phyloP scores from a whole-genome alignment of 805 yeast genomes.

The Brettanomyces anomalus region DNA sequence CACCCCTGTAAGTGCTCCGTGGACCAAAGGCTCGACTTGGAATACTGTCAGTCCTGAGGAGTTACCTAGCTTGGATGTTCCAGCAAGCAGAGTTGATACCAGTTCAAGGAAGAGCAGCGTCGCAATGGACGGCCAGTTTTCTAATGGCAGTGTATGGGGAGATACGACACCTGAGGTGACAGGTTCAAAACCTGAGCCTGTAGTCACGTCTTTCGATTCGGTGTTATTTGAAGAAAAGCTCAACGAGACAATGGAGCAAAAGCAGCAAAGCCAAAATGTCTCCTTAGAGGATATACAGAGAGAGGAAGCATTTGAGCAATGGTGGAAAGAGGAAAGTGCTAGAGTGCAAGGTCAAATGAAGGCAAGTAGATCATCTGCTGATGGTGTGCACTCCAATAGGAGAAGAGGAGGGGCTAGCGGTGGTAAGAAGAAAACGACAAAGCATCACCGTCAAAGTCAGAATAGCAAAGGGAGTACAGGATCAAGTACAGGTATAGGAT shows the following conservation, averaged over 20 bases:
- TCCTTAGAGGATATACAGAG: constrained; percentile 63
- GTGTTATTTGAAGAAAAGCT: constrained; percentile 17
- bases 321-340: constrained; percentile 83
- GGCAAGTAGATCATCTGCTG: too few relatives aligned
- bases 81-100: background rate
- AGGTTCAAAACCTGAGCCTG: constrained; percentile 8
- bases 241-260: constrained; percentile 19
- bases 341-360: constrained; percentile 42
- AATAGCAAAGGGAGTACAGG: background rate
- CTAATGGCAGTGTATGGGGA: background rate
- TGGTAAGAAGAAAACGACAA: background rate
- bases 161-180: background rate
- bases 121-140: background rate
- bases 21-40: constrained; percentile 1
- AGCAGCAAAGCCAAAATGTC: constrained; percentile 12
- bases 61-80: background rate
- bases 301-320: constrained; percentile 75
- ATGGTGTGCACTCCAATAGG: background rate
- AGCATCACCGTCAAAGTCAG: background rate
- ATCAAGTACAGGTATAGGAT: background rate
- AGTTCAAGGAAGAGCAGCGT: background rate
- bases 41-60: background rate
- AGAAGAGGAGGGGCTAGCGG: background rate
- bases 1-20: background rate
- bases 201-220: constrained; percentile 16